Evolutionary conservation across 164 flowering plant genomes (phyloP), one percentile per base, ranked within the genome.

Genomic region (Aristolochia contorta): DNA sequence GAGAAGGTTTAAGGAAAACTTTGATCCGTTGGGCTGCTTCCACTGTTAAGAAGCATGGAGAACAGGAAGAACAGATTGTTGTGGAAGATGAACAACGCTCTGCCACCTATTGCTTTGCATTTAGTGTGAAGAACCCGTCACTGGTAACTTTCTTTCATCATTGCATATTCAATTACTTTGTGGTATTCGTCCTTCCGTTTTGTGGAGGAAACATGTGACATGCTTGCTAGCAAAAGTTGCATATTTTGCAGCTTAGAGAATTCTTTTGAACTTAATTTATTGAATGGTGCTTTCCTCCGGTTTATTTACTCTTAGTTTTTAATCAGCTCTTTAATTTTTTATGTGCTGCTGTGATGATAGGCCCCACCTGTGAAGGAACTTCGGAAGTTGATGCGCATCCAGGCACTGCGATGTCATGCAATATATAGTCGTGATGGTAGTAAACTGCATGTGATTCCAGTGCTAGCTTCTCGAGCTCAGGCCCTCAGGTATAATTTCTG

Each of bases 381-480:
- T 2, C 75, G 89, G 72, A 90, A 83, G 72, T 52, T 64, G 57
- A 77, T 88, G 81, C 85, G 99, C 64, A 90, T 84, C 64, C 99
- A 90, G 70, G 96, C 89, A 64, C 82, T 94, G 1, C 84, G 99
- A 16, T 91, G 97, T 65, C 84, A 94, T 80, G 80, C 70, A 54
- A 59, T 89, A 55, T 89, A 83, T 70, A 84, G 90, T 63, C 82
- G 80, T 64, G 82, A 77, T 64, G 91, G 92, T 16, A 66, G 70
- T 54, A 84, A 74, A 76, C 59, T 94, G 58, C 87, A 94, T 75
- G 86, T 84, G 16, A 82, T 91, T 67, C 99, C 99, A 24, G 87
- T 84, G n/a, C 67, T 89, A 65, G 99, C 97, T 49, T 94, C 99
- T 67, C 89, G 97, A 23, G 69, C 93, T 53, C 99, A 94, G 74